These are phyloP conservation scores for Wallacemonas sp. DNA, from an alignment of 208 protist genomes.

Conservation along the genomic window DNA sequence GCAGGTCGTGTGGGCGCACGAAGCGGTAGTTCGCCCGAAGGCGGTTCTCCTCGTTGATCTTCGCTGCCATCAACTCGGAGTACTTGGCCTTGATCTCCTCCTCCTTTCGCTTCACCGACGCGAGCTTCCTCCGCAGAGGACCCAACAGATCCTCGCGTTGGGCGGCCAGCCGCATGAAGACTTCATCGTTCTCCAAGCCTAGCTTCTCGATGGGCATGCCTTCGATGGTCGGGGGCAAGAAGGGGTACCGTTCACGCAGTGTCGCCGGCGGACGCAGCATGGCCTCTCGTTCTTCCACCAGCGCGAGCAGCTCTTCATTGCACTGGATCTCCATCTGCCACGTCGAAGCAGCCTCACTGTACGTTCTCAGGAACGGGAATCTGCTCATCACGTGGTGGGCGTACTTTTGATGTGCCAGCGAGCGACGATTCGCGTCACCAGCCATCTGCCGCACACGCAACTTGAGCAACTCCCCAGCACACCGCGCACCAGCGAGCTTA, in stretches of 20 bases:
- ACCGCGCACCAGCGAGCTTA: conserved; percentile 22
- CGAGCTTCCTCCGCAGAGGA: conserved; percentile 38
- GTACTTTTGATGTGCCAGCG: conserved; percentile 21
- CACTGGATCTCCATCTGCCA: conserved; percentile 33
- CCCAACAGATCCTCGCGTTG: conserved; percentile 55
- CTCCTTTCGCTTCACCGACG: conserved; percentile 45
- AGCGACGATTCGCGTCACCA: conserved; percentile 25
- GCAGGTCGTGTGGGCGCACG: conserved; percentile 25
- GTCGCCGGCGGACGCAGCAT: conserved; percentile 44
- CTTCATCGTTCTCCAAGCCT: conserved; percentile 47
- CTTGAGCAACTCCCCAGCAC: conserved; percentile 39
- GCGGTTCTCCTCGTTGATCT: conserved; percentile 31
- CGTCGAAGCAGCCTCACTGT: conserved; percentile 15
- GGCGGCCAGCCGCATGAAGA: conserved; percentile 57
- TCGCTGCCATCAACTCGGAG: conserved; percentile 32
- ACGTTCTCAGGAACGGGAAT: conserved; percentile 47
- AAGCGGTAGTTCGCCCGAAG: conserved; percentile 42
- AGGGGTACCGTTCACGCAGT: conserved; percentile 54
- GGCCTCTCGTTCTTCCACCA: conserved; percentile 30
- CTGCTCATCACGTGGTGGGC: conserved; percentile 30
- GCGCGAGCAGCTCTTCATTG: conserved; percentile 38
- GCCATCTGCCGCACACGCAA: conserved; percentile 42
- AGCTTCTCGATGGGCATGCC: conserved; percentile 49
- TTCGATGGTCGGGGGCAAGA: conserved; percentile 46
- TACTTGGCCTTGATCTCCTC: conserved; percentile 45